Evolutionary conservation across 805 yeast species (phyloP), one percentile per base, ranked within the genome.

Genomic region (Lachancea fermentati): DNA sequence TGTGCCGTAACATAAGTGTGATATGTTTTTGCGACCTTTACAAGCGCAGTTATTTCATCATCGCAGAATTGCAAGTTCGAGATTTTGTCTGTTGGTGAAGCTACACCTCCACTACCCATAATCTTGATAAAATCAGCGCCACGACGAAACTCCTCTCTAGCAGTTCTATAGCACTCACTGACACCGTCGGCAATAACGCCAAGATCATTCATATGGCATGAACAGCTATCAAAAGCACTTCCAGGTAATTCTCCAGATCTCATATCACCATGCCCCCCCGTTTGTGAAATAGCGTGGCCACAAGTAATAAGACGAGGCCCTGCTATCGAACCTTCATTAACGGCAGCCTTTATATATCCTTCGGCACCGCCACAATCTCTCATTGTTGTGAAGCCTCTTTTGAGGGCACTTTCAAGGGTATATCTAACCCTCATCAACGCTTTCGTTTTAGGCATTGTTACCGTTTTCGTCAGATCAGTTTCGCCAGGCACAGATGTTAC

Each of bases 281-380:
- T 44, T 36, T 44, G 47, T 5, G 47, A 44, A 28, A 44, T 44
- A 11, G 47, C 47, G 28, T 41, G 47, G 6, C 47, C 47, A 18
- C 47, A 44, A 15, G 41, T 44, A 11, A 44, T 44, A 11, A 44
- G 13, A 5, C 47, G 29, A 12, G 47, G 47, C 2, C 47, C 47
- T 3, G 19, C 29, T 7, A 44, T 25, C 14, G 39, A 32, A 30
- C 47, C 47, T 12, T 44, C 42, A 3, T 30, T 24, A 2, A 44
- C 19, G 13, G 44, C 45, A n/a, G 39, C 37, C 18, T 44, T 44
- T 4, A 44, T 18, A 34, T 37, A 44, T 4, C 45, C 38, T 31
- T 44, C 47, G 9, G 45, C 45, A 22, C 47, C 47, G 2, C 47
- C 47, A 22, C 47, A 44, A 26, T 44, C 47, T 34, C 47, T 44